Evolutionary conservation across 208 protist genomes (phyloP).

Genomic region (Wallacemonas sp.): DNA sequence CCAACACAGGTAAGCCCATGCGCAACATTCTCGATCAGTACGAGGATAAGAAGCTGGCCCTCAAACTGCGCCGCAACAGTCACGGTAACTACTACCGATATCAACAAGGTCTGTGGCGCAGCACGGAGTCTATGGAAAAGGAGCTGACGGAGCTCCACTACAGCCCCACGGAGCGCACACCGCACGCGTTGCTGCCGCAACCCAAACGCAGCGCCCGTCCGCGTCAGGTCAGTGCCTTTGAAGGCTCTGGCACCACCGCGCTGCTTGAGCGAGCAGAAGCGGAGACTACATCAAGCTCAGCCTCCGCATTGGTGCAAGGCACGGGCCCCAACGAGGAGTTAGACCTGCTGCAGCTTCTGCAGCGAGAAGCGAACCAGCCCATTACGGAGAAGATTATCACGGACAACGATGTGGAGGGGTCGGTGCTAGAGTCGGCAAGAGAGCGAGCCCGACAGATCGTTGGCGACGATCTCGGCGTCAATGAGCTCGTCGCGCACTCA

Average conservation of each 20-base stretch:
- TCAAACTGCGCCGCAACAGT: constrained; percentile 49
- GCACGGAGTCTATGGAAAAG: constrained; percentile 60
- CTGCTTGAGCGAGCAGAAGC: constrained; percentile 43
- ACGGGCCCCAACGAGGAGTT: too few species aligned
- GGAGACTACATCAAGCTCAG: too few species aligned
- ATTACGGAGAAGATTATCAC: constrained; percentile 62
- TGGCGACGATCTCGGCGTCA: constrained; percentile 40
- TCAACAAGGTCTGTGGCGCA: constrained; percentile 80
- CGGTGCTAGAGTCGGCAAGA: constrained; percentile 51
- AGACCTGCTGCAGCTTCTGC: too few species aligned
- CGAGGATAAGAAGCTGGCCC: constrained; percentile 36
- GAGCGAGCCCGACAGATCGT: constrained; percentile 46
- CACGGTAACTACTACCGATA: constrained; percentile 83
- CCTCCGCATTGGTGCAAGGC: too few species aligned
- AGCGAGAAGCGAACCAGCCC: constrained; percentile 33
- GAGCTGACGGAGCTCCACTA: constrained; percentile 61
- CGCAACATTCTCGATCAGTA: constrained; percentile 72
- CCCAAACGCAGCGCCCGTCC: constrained; percentile 27
- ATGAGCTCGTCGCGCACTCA: constrained; percentile 15
- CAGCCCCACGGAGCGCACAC: constrained; percentile 65
- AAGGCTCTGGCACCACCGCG: constrained; percentile 41
- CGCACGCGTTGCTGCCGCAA: constrained; percentile 49
- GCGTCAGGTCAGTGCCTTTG: constrained; percentile 33
- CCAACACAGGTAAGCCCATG: constrained; percentile 29
- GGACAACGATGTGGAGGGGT: constrained; percentile 48